Conservation (phyloP, 305 asterid species). For the Fraxinus floribunda region DNA sequence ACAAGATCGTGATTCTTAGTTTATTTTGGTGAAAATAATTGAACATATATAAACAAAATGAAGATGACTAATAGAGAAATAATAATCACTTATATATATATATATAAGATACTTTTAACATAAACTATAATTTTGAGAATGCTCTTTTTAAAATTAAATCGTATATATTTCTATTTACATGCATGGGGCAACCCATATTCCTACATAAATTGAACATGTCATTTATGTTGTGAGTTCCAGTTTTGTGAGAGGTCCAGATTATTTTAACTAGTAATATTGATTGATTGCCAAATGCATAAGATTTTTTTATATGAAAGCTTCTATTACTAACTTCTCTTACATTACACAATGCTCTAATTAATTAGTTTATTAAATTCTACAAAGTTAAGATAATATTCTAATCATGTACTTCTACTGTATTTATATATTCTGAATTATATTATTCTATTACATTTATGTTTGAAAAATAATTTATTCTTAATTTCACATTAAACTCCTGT, state of each 20-base stretch:
- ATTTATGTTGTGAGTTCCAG: not conserved
- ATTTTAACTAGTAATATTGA: not conserved
- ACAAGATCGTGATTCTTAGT: not conserved
- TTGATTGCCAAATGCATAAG: not conserved
- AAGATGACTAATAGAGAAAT: not conserved
- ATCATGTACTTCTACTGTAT: not conserved
- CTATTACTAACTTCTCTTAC: not conserved
- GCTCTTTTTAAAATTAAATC: not conserved
- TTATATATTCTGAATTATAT: not conserved
- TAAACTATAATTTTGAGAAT: not conserved
- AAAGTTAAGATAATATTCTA: not conserved
- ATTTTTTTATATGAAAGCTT: not conserved
- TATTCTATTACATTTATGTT: not conserved
- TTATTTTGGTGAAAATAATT: not conserved
- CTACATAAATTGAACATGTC: not conserved
- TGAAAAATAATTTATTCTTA: not conserved
- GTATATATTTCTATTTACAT: not conserved
- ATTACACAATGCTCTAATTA: not conserved
- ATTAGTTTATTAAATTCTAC: not conserved
- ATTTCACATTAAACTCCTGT: not conserved
- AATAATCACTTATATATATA: too few relatives aligned
- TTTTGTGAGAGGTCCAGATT: not conserved
- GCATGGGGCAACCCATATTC: not conserved
- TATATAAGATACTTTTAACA: not conserved
- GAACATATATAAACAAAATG: not conserved